Base-by-base conservation (phyloP, 495 filamentous ascomycete genomes). In the Jackrogersella multiformis region DNA sequence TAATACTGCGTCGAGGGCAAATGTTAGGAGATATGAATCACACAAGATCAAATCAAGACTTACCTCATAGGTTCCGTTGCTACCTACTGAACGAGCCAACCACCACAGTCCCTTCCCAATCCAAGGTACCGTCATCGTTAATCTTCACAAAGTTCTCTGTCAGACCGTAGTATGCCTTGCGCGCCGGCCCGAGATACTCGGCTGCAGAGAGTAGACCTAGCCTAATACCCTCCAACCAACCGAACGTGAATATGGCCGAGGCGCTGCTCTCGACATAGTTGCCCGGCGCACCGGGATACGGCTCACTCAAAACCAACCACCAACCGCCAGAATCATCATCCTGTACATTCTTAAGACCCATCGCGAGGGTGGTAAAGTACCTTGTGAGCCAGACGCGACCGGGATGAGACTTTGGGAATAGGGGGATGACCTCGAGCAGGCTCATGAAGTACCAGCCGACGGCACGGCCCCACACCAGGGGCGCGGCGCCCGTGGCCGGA, bases 231-330 rank as follows among this genome's bases (percentile, higher is more conserved):
- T 86, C 86, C 51, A 85, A 72, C 56, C 85, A 74, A 3, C 79
- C 82, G 71, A 85, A 86, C 5, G 79, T 78, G 69, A 88, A 87
- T 85, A 89, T 87, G 4, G 86, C 86, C 12, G 80, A 84, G 10
- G 78, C 85, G 52, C 84, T 86, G 39, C 81, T 82, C 74, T 89
- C 86, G 56, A 89, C 84, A 54, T 88, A 89, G 57, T 89, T 89
- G 0, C 83, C 82, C 51, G 79, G 53, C 5, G 66, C 69, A 0
- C 80, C 81, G 0, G 80, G 77, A 36, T 74, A 74, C 16, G 64
- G 63, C 48, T 77, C 72, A 41, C 76, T 79, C 82, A 89, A 84
- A 13, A 87, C 78, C 24, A 87, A 71, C 86, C 86, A 89, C 87
- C 87, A 88, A n/a, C 81, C 82, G 0, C 84, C 82, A 1, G 77